Evolutionary conservation across 768 basidiomycete genomes (phyloP), one percentile per base, ranked within the genome.

Genomic region (Phanerochaete carnosa): DNA sequence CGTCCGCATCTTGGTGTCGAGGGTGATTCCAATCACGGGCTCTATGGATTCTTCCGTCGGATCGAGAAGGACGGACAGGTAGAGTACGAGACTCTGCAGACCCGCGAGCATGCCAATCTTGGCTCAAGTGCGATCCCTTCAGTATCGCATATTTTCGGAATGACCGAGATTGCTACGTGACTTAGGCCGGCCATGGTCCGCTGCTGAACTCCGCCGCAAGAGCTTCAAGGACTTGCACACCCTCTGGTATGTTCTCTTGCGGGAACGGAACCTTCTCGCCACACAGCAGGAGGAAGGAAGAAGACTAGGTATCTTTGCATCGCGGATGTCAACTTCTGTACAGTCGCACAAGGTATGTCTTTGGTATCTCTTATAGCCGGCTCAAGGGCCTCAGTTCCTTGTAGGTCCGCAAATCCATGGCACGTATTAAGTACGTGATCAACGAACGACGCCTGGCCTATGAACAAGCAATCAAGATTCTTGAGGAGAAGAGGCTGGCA

Each of bases 381-480:
- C 46, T 26, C 22, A 16, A 32, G 19, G 7, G 16, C 29, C 9
- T 45, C 25, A 19, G 11, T 49, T 39, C 19, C 7, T 29, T 57
- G 11, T 64, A 97, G 94, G 89, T 87, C 74, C 89, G 91, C 23
- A 96, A 95, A 79, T 89, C 92, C 22, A 96, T 97, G 94, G 94
- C 92, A n/a, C 87, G 93, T 22, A 94, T 98, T 73, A 98, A 98
- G 73, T 86, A 83, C 60, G 87, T 98, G 23, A 78, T 98, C 52
- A 94, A 94, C 69, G 95, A 98, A 70, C 88, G 97, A 35, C 82
- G 95, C 47, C 72, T 93, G 25, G 93, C 92, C 9, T 90, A 94
- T 62, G 84, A 91, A 62, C 84, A 88, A 12, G 92, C 92, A 9
- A 61, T 70, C 35, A 61, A 69, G 57, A 68, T 71, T 29, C 61